A percentile compares a stretch with the other conserved stretches of the same genome.
These are phyloP conservation scores for Yamadazyma olivae DNA, from an alignment of 805 yeast genomes.

Conservation along the genomic window DNA sequence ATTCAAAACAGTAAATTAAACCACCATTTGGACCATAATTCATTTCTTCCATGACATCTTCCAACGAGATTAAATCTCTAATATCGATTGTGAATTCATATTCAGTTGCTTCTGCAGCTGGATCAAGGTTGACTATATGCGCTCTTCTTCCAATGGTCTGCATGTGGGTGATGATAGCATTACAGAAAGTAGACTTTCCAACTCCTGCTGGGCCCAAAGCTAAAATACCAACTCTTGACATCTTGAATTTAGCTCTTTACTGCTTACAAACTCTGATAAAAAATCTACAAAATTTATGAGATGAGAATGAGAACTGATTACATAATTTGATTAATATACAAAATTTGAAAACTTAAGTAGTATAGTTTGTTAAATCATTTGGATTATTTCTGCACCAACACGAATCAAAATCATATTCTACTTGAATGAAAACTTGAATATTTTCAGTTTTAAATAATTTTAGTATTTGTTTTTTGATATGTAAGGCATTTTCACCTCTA, in stretches of 20 bases:
- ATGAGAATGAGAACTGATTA: not conserved
- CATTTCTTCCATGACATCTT: conserved; percentile 94
- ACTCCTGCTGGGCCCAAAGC: conserved; percentile 98
- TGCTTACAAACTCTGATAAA: not conserved
- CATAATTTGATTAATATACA: not conserved
- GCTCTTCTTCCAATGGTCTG: conserved; percentile 90
- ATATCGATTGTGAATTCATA: conserved; percentile 92
- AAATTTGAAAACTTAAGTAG: not conserved
- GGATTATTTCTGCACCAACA: conserved; percentile 61
- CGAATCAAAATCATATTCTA: conserved; percentile 58
- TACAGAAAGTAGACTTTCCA: conserved; percentile 91
- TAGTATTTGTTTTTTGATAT: conserved; percentile 59
- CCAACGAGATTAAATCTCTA: conserved; percentile 81
- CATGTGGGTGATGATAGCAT: conserved; percentile 80
- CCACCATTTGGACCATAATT: conserved; percentile 96
- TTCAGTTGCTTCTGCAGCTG: conserved; percentile 93
- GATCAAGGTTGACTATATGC: conserved; percentile 92
- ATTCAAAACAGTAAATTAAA: conserved; percentile 88
- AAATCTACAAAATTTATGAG: conserved; percentile 1
- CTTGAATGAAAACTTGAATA: conserved; percentile 61
- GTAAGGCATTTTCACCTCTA: conserved; percentile 61
- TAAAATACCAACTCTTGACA: conserved; percentile 94
- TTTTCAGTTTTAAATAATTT: conserved; percentile 47
- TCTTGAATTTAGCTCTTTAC: too few relatives aligned
- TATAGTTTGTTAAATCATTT: conserved; percentile 5